A percentile compares a stretch with the other conserved stretches of the same genome.
Conservation (phyloP, 2,329 filamentous ascomycete species). For the Cordyceps farinosa region DNA sequence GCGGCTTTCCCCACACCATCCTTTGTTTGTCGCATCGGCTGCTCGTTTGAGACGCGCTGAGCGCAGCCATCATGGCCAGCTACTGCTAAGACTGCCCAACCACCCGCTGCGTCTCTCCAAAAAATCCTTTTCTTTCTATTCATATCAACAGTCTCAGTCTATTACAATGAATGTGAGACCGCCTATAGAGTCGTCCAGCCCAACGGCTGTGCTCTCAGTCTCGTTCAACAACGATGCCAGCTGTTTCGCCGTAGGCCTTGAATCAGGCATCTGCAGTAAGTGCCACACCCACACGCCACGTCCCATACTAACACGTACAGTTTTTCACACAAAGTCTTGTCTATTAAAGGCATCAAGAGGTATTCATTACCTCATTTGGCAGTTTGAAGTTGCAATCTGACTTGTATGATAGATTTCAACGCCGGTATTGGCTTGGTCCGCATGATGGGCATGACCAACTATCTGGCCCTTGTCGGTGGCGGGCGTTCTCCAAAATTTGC, state of each 20-base stretch:
- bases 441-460: constrained; percentile 85
- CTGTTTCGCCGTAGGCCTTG: constrained; percentile 82
- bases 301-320: constrained; percentile 41
- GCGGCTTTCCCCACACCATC: background rate
- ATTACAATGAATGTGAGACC: constrained; percentile 81
- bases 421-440: constrained; percentile 77
- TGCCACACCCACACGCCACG: background rate
- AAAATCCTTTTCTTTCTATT: background rate
- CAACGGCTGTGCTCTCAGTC: constrained; percentile 73
- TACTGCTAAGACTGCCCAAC: background rate
- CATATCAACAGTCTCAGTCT: background rate
- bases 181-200: constrained; percentile 72
- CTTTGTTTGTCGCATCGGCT: background rate
- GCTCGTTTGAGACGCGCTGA: constrained; percentile 4
- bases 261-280: constrained; percentile 78
- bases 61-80: constrained; percentile 9
- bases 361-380: constrained; percentile 24
- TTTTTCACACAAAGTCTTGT: constrained; percentile 70
- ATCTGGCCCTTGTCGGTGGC: constrained; percentile 84
- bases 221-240: constrained; percentile 82
- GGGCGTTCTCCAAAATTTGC: constrained; percentile 81
- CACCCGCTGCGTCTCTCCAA: background rate
- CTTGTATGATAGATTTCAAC: constrained; percentile 59
- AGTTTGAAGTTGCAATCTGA: constrained; percentile 9
- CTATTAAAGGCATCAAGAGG: constrained; percentile 58